Conservation (phyloP, 2,329 filamentous ascomycete species). For the Colletotrichum sp. region DNA sequence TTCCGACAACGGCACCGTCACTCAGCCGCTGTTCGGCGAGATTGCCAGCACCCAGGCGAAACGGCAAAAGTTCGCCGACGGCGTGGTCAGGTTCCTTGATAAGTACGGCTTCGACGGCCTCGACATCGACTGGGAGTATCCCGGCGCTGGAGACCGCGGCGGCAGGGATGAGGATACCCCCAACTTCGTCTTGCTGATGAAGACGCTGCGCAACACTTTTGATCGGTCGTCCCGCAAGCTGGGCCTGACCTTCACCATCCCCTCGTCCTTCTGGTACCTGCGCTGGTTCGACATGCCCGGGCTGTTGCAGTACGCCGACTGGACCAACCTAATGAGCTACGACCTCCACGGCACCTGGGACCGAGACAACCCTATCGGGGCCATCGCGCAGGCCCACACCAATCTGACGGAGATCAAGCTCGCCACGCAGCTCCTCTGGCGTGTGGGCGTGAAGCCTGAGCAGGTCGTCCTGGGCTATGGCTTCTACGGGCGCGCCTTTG, state of each 20-base stretch:
- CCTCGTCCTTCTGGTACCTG: slow-evolving; percentile 32
- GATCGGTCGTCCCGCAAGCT: slow-evolving; percentile 24
- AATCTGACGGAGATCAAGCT: slow-evolving; percentile 12
- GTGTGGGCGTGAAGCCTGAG: slow-evolving; percentile 41
- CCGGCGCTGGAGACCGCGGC: slow-evolving; percentile 38
- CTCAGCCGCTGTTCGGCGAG: slow-evolving; percentile 31
- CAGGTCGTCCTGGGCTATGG: slow-evolving; percentile 45
- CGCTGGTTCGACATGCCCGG: slow-evolving; percentile 27
- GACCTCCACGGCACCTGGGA: slow-evolving; percentile 22
- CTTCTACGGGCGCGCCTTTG: neutral
- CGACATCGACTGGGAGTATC: slow-evolving; percentile 29
- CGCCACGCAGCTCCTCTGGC: slow-evolving; percentile 48
- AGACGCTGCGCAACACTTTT: slow-evolving; percentile 11
- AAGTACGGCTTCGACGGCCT: slow-evolving; percentile 30
- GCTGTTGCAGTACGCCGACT: slow-evolving; percentile 35
- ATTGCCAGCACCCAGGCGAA: slow-evolving; percentile 27
- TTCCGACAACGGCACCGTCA: neutral
- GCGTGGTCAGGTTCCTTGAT: slow-evolving; percentile 20
- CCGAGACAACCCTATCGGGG: slow-evolving; percentile 10
- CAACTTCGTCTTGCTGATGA: slow-evolving; percentile 32
- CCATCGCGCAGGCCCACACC: neutral
- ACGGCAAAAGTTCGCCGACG: slow-evolving; percentile 24
- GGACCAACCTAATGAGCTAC: slow-evolving; percentile 39
- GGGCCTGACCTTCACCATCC: slow-evolving; percentile 29
- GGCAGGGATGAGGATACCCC: slow-evolving; percentile 38